These are phyloP conservation scores for Ilyonectria destructans DNA, from an alignment of 2,329 filamentous ascomycete genomes.

Conservation along the genomic window DNA sequence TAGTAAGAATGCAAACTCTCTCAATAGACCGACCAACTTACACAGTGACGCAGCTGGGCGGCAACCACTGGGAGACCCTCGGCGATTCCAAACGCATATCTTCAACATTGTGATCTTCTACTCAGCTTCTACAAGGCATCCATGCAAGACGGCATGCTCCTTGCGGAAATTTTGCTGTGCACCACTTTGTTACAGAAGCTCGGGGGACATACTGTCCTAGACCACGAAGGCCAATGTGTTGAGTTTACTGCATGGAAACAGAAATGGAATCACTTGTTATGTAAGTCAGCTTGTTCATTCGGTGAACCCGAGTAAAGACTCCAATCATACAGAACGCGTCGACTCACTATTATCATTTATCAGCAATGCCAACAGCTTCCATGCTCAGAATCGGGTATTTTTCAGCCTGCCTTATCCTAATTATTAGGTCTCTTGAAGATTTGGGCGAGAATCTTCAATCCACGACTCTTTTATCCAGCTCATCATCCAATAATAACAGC, in stretches of 20 bases:
- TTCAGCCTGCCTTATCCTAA: slow-evolving; percentile 8
- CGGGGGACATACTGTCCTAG: background rate
- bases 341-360: background rate
- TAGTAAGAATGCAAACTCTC: background rate
- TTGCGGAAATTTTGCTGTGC: slow-evolving; percentile 10
- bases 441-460: slow-evolving; percentile 12
- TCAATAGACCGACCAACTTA: background rate
- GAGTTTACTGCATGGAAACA: slow-evolving; percentile 13
- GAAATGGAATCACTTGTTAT: slow-evolving; percentile 15
- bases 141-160: slow-evolving; percentile 13
- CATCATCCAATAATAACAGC: background rate
- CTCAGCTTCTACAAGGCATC: slow-evolving; percentile 20
- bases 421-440: slow-evolving; percentile 16
- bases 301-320: accelerated
- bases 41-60: background rate
- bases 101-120: slow-evolving; percentile 22
- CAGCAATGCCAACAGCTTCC: slow-evolving; percentile 11
- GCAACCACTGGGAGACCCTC: slow-evolving; percentile 16
- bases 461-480: background rate
- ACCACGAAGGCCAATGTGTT: background rate
- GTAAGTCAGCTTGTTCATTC: background rate
- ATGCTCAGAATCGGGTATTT: slow-evolving; percentile 18
- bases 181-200: slow-evolving; percentile 6
- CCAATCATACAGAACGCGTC: background rate
- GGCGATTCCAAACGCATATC: slow-evolving; percentile 5